phyloP scores from a whole-genome alignment of 495 filamentous ascomycete species.

The Letharia columbiana region DNA sequence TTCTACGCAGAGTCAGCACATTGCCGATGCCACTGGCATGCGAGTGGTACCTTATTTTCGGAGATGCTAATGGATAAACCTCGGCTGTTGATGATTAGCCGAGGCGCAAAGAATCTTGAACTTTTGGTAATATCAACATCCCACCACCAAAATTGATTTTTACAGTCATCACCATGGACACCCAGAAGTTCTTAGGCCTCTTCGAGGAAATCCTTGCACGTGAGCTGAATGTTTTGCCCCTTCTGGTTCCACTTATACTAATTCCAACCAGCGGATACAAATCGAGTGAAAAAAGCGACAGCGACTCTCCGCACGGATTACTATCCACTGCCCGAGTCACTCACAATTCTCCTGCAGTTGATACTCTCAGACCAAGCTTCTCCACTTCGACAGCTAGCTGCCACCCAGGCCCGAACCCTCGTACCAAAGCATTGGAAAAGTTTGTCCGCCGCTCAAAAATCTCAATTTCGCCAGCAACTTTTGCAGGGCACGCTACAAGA shows the following conservation, averaged over 20 bases:
- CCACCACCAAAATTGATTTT: not conserved
- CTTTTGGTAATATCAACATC: not conserved
- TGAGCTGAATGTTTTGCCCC: slow-evolving; percentile 31
- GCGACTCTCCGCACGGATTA: slow-evolving; percentile 80
- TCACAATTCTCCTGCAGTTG: slow-evolving; percentile 77
- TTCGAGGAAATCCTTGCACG: slow-evolving; percentile 39
- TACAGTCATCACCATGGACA: slow-evolving; percentile 32
- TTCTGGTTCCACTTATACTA: not conserved
- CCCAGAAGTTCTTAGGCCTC: slow-evolving; percentile 38
- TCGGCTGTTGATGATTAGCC: not conserved
- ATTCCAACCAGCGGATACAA: slow-evolving; percentile 54
- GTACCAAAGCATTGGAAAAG: slow-evolving; percentile 79
- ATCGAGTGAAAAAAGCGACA: slow-evolving; percentile 82
- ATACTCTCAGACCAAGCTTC: slow-evolving; percentile 62
- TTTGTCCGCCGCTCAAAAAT: slow-evolving; percentile 57
- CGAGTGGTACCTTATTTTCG: no score
- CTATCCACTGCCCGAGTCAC: slow-evolving; percentile 74
- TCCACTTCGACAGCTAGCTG: slow-evolving; percentile 76
- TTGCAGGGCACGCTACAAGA: slow-evolving; percentile 75
- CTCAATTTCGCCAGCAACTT: slow-evolving; percentile 67
- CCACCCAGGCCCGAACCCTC: slow-evolving; percentile 74
- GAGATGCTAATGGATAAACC: not conserved
- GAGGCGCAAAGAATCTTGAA: not conserved
- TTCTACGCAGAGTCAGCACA: not conserved
- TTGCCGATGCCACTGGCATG: not conserved